phyloP scores from a whole-genome alignment of 441 rosid species.

The Erysimum pusillum region DNA sequence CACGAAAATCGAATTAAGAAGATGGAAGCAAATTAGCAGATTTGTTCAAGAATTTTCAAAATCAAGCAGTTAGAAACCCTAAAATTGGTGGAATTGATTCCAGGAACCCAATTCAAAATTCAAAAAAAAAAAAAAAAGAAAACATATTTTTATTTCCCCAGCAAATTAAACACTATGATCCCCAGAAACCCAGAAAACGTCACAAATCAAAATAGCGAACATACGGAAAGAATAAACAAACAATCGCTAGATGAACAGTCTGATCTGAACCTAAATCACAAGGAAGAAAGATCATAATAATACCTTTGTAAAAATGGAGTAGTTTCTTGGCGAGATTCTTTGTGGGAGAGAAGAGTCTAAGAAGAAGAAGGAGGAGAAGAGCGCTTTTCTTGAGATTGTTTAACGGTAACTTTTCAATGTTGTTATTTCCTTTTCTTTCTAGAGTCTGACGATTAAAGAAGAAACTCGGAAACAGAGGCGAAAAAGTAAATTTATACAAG shows the following conservation, averaged over 20 bases:
- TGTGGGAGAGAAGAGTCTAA: conserved; percentile 15
- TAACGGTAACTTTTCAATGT: conserved; percentile 34
- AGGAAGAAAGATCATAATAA: neutral
- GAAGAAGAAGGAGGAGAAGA: conserved; percentile 30
- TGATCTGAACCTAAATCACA: conserved; percentile 2
- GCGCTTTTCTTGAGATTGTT: conserved; percentile 33
- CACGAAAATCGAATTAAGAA: neutral
- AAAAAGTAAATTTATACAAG: neutral
- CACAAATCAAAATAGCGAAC: neutral
- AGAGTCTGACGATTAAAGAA: conserved; percentile 2
- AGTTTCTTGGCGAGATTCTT: conserved; percentile 28
- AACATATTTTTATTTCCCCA: conserved; percentile 3
- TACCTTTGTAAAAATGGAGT: conserved; percentile 2
- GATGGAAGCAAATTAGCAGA: neutral
- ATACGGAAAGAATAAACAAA: neutral
- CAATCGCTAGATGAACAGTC: neutral
- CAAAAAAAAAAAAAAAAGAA: too few species aligned
- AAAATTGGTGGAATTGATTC: neutral
- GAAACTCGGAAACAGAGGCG: neutral
- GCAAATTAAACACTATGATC: neutral
- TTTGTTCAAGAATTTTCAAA: neutral
- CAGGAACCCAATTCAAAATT: neutral
- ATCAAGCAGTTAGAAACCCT: conserved; percentile 32
- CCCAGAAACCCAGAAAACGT: neutral
- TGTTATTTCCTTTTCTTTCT: conserved; percentile 18